Percentiles rank a stretch among this genome's conserved stretches.
Evolutionary conservation across 805 yeast genomes (phyloP).

Genomic region (Cyberlindnera galapagoensis): DNA sequence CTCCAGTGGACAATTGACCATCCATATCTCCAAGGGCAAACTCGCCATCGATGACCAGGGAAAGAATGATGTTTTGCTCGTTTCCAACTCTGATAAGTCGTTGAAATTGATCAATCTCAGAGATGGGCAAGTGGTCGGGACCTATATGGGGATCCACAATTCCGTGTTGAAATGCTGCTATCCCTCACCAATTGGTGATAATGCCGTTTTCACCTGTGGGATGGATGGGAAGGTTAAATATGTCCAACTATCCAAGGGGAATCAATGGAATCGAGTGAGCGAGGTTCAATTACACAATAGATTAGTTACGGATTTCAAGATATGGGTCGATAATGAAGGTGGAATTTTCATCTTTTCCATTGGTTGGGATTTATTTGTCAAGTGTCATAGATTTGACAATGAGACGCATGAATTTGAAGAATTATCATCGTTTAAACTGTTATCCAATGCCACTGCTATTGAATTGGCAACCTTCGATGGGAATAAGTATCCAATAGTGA

Average conservation of each 20-base stretch:
- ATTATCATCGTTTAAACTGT: constrained; percentile 29
- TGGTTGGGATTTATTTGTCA: constrained; percentile 52
- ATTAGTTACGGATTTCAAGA: constrained; percentile 30
- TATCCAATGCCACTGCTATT: constrained; percentile 48
- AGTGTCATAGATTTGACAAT: constrained; percentile 27
- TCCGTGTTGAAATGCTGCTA: constrained; percentile 32
- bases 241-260: constrained; percentile 12
- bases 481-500: constrained; percentile 31
- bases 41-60: constrained; percentile 15
- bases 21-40: constrained; percentile 16
- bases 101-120: constrained; percentile 14
- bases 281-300: constrained; percentile 32
- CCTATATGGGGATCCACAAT: constrained; percentile 4
- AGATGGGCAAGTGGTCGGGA: constrained; percentile 3
- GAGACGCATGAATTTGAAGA: constrained; percentile 12
- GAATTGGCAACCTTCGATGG: constrained; percentile 26
- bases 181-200: constrained; percentile 21
- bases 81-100: constrained; percentile 17
- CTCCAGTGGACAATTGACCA: constrained; percentile 12
- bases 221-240: constrained; percentile 44
- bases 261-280: constrained; percentile 3
- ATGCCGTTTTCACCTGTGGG: constrained; percentile 36
- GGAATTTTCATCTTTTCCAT: constrained; percentile 40
- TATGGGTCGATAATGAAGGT: constrained; percentile 10
- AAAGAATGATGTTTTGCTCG: constrained; percentile 8